Evolutionary conservation across 1,284 basidiomycete species (phyloP).

Genomic region (Cystobasidium slooffiae): DNA sequence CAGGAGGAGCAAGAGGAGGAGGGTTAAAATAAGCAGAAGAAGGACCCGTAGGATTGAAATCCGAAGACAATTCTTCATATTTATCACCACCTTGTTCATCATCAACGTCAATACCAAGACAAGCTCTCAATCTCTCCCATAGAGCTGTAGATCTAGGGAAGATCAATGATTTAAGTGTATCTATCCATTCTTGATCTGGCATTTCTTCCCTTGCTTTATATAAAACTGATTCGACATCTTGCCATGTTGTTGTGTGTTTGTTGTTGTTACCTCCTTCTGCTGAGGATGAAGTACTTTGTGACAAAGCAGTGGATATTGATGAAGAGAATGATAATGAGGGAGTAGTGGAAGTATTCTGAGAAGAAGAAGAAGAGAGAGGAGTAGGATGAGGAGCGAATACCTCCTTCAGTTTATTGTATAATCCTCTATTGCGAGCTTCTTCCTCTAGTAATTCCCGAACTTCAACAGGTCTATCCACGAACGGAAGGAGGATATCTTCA

Average conservation of each 20-base stretch:
- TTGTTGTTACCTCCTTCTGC: not conserved
- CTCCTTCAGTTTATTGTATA: slow-evolving; percentile 21
- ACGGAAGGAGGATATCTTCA: slow-evolving; percentile 36
- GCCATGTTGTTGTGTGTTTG: slow-evolving; percentile 16
- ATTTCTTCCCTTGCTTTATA: slow-evolving; percentile 23
- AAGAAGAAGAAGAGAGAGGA: not conserved
- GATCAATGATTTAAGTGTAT: slow-evolving; percentile 26
- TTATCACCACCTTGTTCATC: slow-evolving; percentile 40
- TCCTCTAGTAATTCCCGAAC: slow-evolving; percentile 29
- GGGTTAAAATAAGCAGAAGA: slow-evolving; percentile 2
- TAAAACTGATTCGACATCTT: slow-evolving; percentile 10
- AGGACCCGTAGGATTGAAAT: slow-evolving; percentile 4
- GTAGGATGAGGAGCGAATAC: slow-evolving; percentile 21
- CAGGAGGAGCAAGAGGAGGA: not conserved
- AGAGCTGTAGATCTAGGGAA: slow-evolving; percentile 28
- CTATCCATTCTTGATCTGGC: slow-evolving; percentile 42
- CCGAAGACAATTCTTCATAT: slow-evolving; percentile 29
- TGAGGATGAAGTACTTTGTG: not conserved
- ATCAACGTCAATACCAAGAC: slow-evolving; percentile 42
- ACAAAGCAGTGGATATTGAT: not conserved
- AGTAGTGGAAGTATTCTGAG: too few species aligned
- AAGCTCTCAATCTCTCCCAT: slow-evolving; percentile 40
- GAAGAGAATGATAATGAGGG: not conserved
- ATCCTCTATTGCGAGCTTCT: slow-evolving; percentile 11
- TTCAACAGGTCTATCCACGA: slow-evolving; percentile 30